Percentiles rank a stretch among this genome's conserved stretches.
These are phyloP conservation scores for Umbelopsis sp. DNA, from an alignment of 192 early-diverging fungal genomes.

Conservation along the genomic window DNA sequence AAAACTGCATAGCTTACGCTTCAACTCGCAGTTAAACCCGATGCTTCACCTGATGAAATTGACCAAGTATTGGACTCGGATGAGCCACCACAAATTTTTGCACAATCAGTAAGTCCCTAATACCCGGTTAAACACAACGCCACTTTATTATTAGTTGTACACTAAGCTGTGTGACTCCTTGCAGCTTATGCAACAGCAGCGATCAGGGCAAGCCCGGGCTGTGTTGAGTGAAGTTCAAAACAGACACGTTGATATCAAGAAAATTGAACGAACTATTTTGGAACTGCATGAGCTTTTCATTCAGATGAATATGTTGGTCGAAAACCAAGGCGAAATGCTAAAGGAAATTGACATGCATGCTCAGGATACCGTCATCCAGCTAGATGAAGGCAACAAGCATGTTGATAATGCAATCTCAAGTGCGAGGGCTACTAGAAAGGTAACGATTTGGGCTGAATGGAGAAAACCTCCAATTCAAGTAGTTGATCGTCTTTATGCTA, in stretches of 20 bases:
- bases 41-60: constrained; percentile 75
- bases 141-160: no score
- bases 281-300: constrained; percentile 89
- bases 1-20: neutral
- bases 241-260: constrained; percentile 82
- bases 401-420: constrained; percentile 58
- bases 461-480: neutral
- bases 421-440: constrained; percentile 41
- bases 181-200: constrained; percentile 71
- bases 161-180: neutral
- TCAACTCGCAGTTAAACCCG: constrained; percentile 68
- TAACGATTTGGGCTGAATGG: constrained; percentile 14
- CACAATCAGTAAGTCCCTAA: constrained; percentile 64
- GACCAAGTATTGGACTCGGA: constrained; percentile 74
- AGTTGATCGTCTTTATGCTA: no score
- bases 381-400: constrained; percentile 67
- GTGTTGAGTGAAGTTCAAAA: constrained; percentile 84
- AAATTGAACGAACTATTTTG: constrained; percentile 87
- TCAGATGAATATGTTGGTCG: constrained; percentile 85
- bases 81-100: constrained; percentile 75
- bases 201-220: constrained; percentile 78
- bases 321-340: constrained; percentile 72
- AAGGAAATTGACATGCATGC: constrained; percentile 72
- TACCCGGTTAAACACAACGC: neutral
- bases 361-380: constrained; percentile 57